Percentiles rank a stretch among this genome's conserved stretches.
phyloP scores from a whole-genome alignment of 2,329 filamentous ascomycete genomes.

The Monilinia laxa region DNA sequence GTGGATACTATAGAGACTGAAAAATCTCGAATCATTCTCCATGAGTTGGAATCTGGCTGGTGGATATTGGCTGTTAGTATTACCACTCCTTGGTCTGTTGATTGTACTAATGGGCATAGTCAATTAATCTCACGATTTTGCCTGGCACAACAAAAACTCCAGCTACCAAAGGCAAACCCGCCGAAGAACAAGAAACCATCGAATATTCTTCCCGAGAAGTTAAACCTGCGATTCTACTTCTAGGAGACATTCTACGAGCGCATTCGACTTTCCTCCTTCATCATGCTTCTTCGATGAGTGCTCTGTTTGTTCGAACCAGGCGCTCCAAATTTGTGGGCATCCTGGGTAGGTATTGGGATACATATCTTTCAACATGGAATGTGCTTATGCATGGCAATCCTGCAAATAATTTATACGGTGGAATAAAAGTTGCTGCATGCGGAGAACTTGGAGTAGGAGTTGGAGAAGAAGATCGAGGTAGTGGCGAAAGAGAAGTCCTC shows the following conservation, averaged over 20 bases:
- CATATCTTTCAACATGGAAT: constrained; percentile 73
- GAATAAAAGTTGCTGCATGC: constrained; percentile 83
- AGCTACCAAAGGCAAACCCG: constrained; percentile 34
- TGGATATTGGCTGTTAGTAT: constrained; percentile 87
- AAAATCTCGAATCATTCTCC: constrained; percentile 77
- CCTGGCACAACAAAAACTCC: constrained; percentile 55
- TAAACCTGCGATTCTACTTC: constrained; percentile 73
- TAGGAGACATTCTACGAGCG: constrained; percentile 78
- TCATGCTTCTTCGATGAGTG: constrained; percentile 72
- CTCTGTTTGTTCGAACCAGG: constrained; percentile 63
- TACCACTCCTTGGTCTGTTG: constrained; percentile 4
- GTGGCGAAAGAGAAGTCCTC: constrained; percentile 87
- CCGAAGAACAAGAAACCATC: constrained; percentile 41
- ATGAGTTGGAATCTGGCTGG: constrained; percentile 88
- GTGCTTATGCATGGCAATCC: constrained; percentile 90
- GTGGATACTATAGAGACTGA: constrained; percentile 90
- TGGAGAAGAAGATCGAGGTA: constrained; percentile 92
- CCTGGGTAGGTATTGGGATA: constrained; percentile 79
- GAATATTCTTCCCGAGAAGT: constrained; percentile 92
- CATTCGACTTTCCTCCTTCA: constrained; percentile 85
- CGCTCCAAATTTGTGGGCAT: constrained; percentile 69
- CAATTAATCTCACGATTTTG: constrained; percentile 75
- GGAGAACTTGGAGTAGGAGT: constrained; percentile 93
- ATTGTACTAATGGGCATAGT: constrained; percentile 48
- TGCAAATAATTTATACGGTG: constrained; percentile 72